These are phyloP conservation scores for Fusarium coicis DNA, from an alignment of 2,329 filamentous ascomycete genomes.

Conservation along the genomic window DNA sequence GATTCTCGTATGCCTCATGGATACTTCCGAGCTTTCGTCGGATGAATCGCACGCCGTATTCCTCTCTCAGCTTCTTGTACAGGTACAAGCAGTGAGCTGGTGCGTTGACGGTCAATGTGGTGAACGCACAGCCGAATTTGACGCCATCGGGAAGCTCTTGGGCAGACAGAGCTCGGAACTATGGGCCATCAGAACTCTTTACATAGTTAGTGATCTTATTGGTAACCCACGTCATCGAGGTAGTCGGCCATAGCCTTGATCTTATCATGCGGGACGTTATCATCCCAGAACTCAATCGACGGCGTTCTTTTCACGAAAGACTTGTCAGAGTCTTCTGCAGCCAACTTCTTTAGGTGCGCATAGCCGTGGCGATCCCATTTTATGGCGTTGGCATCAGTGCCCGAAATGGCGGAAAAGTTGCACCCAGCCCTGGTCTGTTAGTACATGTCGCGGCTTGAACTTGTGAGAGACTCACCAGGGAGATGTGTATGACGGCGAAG, in stretches of 20 bases:
- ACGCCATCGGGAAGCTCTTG: not conserved
- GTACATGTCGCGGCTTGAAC: not conserved
- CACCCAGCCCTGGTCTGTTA: not conserved
- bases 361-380: slow-evolving; percentile 4
- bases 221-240: not conserved
- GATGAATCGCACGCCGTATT: not conserved
- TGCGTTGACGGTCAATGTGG: not conserved
- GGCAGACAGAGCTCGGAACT: not conserved
- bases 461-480: not conserved
- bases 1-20: not conserved
- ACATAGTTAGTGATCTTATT: fast-evolving
- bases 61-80: not conserved
- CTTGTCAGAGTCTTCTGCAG: not conserved
- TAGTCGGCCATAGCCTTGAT: slow-evolving; percentile 3
- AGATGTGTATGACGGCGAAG: not conserved
- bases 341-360: not conserved
- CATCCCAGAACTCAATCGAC: not conserved
- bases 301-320: not conserved
- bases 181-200: fast-evolving
- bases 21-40: not conserved
- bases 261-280: slow-evolving; percentile 1
- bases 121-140: not conserved
- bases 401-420: slow-evolving; percentile 13
- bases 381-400: slow-evolving; percentile 1
- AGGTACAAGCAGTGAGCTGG: slow-evolving; percentile 7